Evolutionary conservation across 2,329 filamentous ascomycete genomes (phyloP), one percentile per base, ranked within the genome.

Genomic region (Trichoderma lentiforme): DNA sequence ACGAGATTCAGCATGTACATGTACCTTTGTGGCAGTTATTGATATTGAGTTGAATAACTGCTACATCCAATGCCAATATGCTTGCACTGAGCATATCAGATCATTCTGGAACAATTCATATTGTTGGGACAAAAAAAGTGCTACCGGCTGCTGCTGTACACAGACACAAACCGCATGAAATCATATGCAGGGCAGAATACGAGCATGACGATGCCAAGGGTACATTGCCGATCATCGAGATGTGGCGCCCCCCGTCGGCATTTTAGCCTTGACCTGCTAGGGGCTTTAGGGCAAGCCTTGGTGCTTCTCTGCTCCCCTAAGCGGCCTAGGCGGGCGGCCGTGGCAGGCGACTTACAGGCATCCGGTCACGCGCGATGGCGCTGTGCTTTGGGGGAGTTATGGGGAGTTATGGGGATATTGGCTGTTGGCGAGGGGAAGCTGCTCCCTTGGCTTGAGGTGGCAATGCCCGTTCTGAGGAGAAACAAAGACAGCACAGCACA

Each of bases 141-240:
- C n/a, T n/a, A 18, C 15, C 15, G 7, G 15, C 7, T 32, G 8
- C 32, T 43, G 39, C 39, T 43, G 39, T 43, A 43, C 36, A 39
- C 47, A 53, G 3, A 21, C 4, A 43, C 43, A 51, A 12, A 24
- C 47, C 9, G 21, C 47, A 53, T 53, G 47, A 53, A 53, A 51
- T 53, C 47, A 53, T 51, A 51, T 53, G 18, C 57, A 61, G 57
- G 21, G 57, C 57, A 26, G 32, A 60, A 69, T 69, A 69, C 66
- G 66, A 69, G 63, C 56, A 58, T 60, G 57, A 34, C 57, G 57
- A 21, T 58, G 56, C 56, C 57, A 60, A 60, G 57, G 57, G 57
- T 34, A 34, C 21, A 53, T 60, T 60, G 57, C 57, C 57, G 57
- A 60, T 60, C 57, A 60, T 60, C 28, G 26, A 34, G 57, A 34